These are phyloP conservation scores for Gentiana straminea DNA, from an alignment of 257 asterid genomes.

Conservation along the genomic window DNA sequence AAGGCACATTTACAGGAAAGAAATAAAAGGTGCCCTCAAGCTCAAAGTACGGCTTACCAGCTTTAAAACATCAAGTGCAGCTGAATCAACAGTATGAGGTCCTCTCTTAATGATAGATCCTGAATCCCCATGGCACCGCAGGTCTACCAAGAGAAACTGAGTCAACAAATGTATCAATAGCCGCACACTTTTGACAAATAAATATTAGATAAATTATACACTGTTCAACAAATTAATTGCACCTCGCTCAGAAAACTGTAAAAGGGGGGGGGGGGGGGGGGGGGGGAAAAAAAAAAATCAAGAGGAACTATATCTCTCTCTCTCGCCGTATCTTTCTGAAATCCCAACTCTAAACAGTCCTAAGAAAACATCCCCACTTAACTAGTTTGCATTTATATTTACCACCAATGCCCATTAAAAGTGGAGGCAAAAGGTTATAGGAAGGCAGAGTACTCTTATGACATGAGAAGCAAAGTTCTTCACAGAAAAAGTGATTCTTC, in stretches of 20 bases:
- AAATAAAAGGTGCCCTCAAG: not conserved
- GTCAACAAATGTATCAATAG: constrained; percentile 20
- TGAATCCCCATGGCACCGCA: constrained; percentile 98
- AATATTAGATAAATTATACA: not conserved
- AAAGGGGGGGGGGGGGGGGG: too few relatives aligned
- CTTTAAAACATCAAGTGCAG: constrained; percentile 94
- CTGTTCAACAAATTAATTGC: not conserved
- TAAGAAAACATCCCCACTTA: too few relatives aligned
- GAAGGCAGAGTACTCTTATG: too few relatives aligned
- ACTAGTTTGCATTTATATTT: too few relatives aligned
- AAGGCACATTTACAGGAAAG: too few relatives aligned
- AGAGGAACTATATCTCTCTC: not conserved
- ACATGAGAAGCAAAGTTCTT: too few relatives aligned
- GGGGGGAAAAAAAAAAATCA: too few relatives aligned
- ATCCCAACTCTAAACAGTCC: not conserved
- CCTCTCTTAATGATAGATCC: constrained; percentile 71
- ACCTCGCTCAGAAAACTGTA: not conserved
- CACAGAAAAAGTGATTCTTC: too few relatives aligned
- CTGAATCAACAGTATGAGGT: constrained; percentile 78
- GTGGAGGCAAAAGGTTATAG: too few relatives aligned
- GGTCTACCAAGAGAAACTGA: constrained; percentile 96
- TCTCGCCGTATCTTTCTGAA: not conserved
- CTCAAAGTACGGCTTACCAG: constrained; percentile 44
- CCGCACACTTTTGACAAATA: constrained; percentile 18
- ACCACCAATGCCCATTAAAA: too few relatives aligned